Percentiles rank a stretch among this genome's conserved stretches.
Evolutionary conservation across 2,329 filamentous ascomycete genomes (phyloP).

Genomic region (Cryphonectria nitschkei): DNA sequence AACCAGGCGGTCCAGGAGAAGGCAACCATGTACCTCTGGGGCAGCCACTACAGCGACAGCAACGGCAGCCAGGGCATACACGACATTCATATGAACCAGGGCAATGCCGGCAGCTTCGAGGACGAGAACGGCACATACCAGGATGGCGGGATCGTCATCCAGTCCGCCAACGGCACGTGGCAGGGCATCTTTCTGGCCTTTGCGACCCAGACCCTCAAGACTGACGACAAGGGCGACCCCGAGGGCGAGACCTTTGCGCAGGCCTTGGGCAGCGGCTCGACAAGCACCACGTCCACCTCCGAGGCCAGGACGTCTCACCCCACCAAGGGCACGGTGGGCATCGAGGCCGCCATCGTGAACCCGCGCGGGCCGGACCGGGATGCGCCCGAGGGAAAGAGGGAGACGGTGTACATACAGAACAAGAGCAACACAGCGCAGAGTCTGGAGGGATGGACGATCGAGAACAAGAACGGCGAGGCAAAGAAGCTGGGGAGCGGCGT

Average conservation of each 20-base stretch:
- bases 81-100: constrained; percentile 45
- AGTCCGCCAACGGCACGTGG: constrained; percentile 42
- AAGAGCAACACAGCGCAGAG: constrained; percentile 15
- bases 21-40: constrained; percentile 43
- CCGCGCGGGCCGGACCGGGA: constrained; percentile 30
- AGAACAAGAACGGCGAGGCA: constrained; percentile 27
- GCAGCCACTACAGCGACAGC: constrained; percentile 38
- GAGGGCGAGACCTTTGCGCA: constrained; percentile 31
- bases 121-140: constrained; percentile 41
- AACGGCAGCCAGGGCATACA: constrained; percentile 44
- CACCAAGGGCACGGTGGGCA: constrained; percentile 26
- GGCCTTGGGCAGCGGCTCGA: constrained; percentile 22
- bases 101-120: constrained; percentile 30
- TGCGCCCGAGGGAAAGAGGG: constrained; percentile 22
- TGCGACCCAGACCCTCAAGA: constrained; percentile 41
- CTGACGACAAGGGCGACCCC: constrained; percentile 36
- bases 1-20: constrained; percentile 39
- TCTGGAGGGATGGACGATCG: constrained; percentile 30
- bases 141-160: constrained; percentile 42
- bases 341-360: constrained; percentile 33
- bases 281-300: constrained; percentile 10
- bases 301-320: not conserved
- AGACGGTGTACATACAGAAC: constrained; percentile 32
- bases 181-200: constrained; percentile 45
- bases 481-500: constrained; percentile 21